These are phyloP conservation scores for Aspergillus sergii DNA, from an alignment of 2,329 filamentous ascomycete genomes.

Conservation along the genomic window DNA sequence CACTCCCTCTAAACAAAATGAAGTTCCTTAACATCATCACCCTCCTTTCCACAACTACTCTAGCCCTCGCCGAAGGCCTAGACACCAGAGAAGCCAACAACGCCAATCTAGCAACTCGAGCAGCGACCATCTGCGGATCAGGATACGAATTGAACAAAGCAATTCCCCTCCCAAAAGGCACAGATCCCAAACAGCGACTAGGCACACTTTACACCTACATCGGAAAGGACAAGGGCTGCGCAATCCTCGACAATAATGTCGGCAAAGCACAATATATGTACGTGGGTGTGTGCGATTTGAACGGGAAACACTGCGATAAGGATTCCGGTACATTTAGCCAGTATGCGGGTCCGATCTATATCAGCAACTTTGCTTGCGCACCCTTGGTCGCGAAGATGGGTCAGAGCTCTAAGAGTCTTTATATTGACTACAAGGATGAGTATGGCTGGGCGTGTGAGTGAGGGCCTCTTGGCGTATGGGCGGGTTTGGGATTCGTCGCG, in stretches of 20 bases:
- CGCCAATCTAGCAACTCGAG: not conserved
- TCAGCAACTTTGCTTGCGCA: constrained; percentile 6
- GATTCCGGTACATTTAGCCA: constrained; percentile 9
- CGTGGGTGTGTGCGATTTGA: not conserved
- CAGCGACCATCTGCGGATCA: constrained; percentile 10
- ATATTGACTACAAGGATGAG: not conserved
- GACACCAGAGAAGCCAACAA: not conserved
- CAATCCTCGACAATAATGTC: constrained; percentile 11
- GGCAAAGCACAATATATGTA: constrained; percentile 10
- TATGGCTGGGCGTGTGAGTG: not conserved
- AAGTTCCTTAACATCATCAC: not conserved
- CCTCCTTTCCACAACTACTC: not conserved
- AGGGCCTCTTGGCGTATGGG: not conserved
- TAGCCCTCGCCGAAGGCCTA: not conserved
- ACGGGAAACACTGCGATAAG: not conserved
- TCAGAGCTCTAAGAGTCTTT: not conserved
- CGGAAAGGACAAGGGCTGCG: constrained; percentile 5
- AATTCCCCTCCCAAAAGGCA: constrained; percentile 9
- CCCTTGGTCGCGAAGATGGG: constrained; percentile 11
- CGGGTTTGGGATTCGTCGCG: not conserved
- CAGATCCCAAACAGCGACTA: constrained; percentile 3
- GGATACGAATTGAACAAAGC: constrained; percentile 8
- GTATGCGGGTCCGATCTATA: constrained; percentile 12
- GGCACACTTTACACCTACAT: constrained; percentile 9
- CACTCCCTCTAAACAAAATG: not conserved